phyloP scores from a whole-genome alignment of 2,329 filamentous ascomycete genomes.

The Bimuria novae-zelandiae region DNA sequence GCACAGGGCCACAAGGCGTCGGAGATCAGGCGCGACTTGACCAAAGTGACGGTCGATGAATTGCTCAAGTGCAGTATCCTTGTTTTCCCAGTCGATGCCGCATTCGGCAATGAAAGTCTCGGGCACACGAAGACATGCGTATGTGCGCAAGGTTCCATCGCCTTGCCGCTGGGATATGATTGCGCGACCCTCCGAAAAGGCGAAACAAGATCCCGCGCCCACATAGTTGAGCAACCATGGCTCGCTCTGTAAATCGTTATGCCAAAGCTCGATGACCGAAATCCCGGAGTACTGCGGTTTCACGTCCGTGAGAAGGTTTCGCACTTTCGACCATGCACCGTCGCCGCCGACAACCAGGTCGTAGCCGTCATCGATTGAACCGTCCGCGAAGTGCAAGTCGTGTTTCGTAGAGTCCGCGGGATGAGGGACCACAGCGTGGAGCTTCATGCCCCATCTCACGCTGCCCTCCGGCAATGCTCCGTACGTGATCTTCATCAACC shows the following conservation, averaged over 20 bases:
- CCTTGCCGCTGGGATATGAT: constrained; percentile 55
- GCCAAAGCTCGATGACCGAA: constrained; percentile 49
- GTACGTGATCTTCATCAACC: constrained; percentile 41
- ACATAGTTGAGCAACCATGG: constrained; percentile 51
- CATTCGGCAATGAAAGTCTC: constrained; percentile 49
- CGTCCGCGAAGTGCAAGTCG: constrained; percentile 39
- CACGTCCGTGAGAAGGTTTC: constrained; percentile 33
- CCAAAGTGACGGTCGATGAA: constrained; percentile 29
- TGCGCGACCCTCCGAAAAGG: constrained; percentile 44
- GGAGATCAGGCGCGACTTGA: constrained; percentile 42
- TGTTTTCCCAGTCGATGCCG: constrained; percentile 50
- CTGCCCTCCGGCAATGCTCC: constrained; percentile 51
- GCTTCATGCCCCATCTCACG: constrained; percentile 33
- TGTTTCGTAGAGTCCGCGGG: constrained; percentile 15
- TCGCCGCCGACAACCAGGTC: constrained; percentile 56
- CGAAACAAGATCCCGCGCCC: constrained; percentile 45
- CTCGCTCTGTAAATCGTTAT: constrained; percentile 51
- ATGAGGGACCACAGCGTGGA: constrained; percentile 45
- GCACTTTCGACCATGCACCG: constrained; percentile 52
- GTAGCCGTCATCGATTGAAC: constrained; percentile 41
- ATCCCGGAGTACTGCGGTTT: constrained; percentile 56
- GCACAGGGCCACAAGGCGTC: constrained; percentile 26
- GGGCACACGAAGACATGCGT: constrained; percentile 45
- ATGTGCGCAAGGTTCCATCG: constrained; percentile 53
- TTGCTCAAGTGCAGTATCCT: constrained; percentile 39